Base-by-base conservation (phyloP, 2,329 filamentous ascomycete genomes). In the Arthrobotrys entomopaga region DNA sequence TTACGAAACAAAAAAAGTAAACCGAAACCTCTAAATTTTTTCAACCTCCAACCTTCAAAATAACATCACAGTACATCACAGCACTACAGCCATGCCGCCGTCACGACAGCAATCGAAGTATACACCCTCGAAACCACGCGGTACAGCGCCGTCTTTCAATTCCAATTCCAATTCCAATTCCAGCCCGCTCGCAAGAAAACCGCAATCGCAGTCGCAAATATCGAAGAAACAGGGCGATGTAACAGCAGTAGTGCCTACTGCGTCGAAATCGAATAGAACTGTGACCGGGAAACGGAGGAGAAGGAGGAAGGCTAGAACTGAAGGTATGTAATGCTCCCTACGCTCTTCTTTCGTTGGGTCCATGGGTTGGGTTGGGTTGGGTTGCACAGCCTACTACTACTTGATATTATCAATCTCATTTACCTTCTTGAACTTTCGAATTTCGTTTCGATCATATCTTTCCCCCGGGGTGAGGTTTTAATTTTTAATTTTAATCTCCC, bases 261-360 rank as follows among this genome's bases (percentile, higher is more conserved):
- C 29, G 29, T 34, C 29, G 29, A 34, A 34, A 34, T 42, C 63
- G 48, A 64, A 65, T 60, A 53, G 74, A 69, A 66, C 70, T 56
- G 50, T 72, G 42, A 64, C 67, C 48, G 48, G 59, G 19, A 78
- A 78, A 74, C 76, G 77, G 43, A 78, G 74, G 67, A 72, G 77
- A 60, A 71, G 76, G 57, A 65, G 72, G 52, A 78, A 78, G 63
- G 56, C 77, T 19, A 74, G 77, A 56, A 77, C 76, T 34, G 76
- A 78, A 65, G 77, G 77, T 78, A 76, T 50, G 11, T 50, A 19
- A 48, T 50, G 16, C 22, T 50, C 34, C 34, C 34, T 40, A 6
- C 34, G 6, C 34, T 40, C 34, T 40, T 40, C 34, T 40, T 40
- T 40, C 34, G 34, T 40, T 13, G 34, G 6, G 34, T 40, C 13